Conservation (phyloP, 371 early-diverging fungal species). For the Batkoa obscura region DNA sequence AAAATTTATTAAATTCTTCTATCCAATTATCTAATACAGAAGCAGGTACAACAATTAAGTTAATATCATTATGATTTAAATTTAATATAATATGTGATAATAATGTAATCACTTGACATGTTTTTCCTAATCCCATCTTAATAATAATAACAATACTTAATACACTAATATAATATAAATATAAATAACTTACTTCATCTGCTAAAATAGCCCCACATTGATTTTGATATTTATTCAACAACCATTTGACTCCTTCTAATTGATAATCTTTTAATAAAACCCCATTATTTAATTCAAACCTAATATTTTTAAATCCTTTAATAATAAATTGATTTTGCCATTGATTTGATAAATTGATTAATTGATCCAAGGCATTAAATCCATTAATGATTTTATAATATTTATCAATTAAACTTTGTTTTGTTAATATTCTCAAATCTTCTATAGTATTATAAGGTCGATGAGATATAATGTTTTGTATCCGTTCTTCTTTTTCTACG, state of each 20-base stretch:
- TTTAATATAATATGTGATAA: constrained; percentile 73
- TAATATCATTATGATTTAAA: constrained; percentile 68
- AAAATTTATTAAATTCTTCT: constrained; percentile 83
- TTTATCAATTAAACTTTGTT: too few relatives aligned
- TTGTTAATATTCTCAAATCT: too few relatives aligned
- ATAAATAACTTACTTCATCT: constrained; percentile 53
- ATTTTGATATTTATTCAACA: constrained; percentile 88
- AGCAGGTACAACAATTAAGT: constrained; percentile 79
- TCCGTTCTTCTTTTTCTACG: too few relatives aligned
- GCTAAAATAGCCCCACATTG: constrained; percentile 99
- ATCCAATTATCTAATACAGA: constrained; percentile 92
- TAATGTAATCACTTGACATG: constrained; percentile 94
- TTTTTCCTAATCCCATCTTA: constrained; percentile 84
- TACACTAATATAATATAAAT: not conserved
- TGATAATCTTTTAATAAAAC: constrained; percentile 41
- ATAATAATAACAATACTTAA: not conserved
- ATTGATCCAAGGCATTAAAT: too few relatives aligned
- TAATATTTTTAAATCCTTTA: too few relatives aligned
- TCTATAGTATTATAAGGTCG: too few relatives aligned
- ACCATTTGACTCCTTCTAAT: constrained; percentile 97
- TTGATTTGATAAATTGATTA: too few relatives aligned
- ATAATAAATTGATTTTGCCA: too few relatives aligned
- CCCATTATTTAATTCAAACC: not conserved
- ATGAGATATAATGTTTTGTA: too few relatives aligned
- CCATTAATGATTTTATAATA: too few relatives aligned